phyloP scores from a whole-genome alignment of 2,329 filamentous ascomycete genomes.

The Mycosphaerella sp. region DNA sequence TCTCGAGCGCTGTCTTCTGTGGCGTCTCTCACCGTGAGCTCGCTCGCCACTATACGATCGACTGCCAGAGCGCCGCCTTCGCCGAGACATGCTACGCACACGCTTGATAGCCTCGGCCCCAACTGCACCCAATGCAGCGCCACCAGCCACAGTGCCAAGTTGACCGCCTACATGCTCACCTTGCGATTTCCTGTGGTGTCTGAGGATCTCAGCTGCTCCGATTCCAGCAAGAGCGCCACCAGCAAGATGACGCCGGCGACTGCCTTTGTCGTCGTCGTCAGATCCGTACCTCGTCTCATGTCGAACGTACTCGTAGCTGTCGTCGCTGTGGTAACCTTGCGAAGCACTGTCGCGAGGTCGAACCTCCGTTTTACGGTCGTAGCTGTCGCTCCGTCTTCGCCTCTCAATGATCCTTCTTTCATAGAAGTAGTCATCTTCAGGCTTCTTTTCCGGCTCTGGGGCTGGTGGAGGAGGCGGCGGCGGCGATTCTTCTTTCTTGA shows the following conservation, averaged over 20 bases:
- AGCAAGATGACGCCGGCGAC: conserved; percentile 53
- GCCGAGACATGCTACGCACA: conserved; percentile 37
- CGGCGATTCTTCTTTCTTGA: conserved; percentile 37
- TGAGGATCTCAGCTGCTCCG: conserved; percentile 54
- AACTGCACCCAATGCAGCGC: conserved; percentile 55
- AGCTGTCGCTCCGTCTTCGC: conserved; percentile 37
- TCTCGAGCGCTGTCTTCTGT: conserved; percentile 27
- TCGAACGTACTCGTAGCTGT: conserved; percentile 55
- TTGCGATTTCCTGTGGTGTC: conserved; percentile 51
- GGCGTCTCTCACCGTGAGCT: conserved; percentile 15
- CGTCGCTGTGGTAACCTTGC: conserved; percentile 51
- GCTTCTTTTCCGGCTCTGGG: conserved; percentile 29
- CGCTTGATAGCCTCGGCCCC: conserved; percentile 53
- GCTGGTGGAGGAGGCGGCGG: conserved; percentile 32
- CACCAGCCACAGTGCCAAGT: conserved; percentile 50
- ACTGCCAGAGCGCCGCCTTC: conserved; percentile 22
- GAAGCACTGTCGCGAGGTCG: conserved; percentile 50
- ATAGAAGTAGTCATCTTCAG: conserved; percentile 57
- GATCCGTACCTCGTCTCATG: conserved; percentile 37
- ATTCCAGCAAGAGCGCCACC: conserved; percentile 56
- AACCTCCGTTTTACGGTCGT: conserved; percentile 41
- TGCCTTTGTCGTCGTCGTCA: conserved; percentile 36
- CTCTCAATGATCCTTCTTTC: conserved; percentile 51
- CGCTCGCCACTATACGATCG: conserved; percentile 21
- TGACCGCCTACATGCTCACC: conserved; percentile 49